Evolutionary conservation across 768 basidiomycete species (phyloP), one percentile per base, ranked within the genome.

Genomic region (Exidia glandulosa): DNA sequence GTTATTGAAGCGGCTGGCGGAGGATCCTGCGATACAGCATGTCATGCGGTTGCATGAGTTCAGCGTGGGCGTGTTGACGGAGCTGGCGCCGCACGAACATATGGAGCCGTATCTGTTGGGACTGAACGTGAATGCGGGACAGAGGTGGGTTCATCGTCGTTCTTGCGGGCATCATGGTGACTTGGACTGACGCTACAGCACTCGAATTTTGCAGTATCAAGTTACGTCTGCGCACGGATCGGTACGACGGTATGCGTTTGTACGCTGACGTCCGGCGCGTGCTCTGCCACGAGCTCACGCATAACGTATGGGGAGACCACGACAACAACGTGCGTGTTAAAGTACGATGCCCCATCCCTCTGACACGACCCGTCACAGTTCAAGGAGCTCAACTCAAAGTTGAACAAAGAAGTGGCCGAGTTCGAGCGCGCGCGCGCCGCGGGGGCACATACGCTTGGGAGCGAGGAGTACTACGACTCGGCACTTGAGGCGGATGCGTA

Each of bases 261-360:
- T 91, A 90, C 64, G 73, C 69, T 16, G 83, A 88, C 1, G 75
- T 86, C 27, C 75, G 88, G 56, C 75, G 79, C 16, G 86, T 88
- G 37, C 74, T 90, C 2, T 89, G 87, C 65, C 88, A 91, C 67
- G 88, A 90, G 66, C 72, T 90, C 36, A 74, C 87, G 25, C 88
- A 90, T 68, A 90, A 88, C 65, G 79, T 86, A 0, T 87, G 83
- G 81, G 74, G 80, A 3, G 81, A 84, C 62, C 88, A 90, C 64
- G 84, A 86, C 65, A 77, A 88, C 57, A 81, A 87, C 62, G 88
- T 88, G 62, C 67, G 85, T 75, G 3, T 25, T 33, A 23, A 9
- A 25, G 25, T 54, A 29, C n/a, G 25, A 16, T 50, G 33, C 32
- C 36, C 27, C 16, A 36, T 9, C 58, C 23, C 9, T n/a, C 9